A percentile compares a stretch with the other conserved stretches of the same genome.
Evolutionary conservation across 2,329 filamentous ascomycete species (phyloP).

Genomic region (Salinomyces thailandicus): DNA sequence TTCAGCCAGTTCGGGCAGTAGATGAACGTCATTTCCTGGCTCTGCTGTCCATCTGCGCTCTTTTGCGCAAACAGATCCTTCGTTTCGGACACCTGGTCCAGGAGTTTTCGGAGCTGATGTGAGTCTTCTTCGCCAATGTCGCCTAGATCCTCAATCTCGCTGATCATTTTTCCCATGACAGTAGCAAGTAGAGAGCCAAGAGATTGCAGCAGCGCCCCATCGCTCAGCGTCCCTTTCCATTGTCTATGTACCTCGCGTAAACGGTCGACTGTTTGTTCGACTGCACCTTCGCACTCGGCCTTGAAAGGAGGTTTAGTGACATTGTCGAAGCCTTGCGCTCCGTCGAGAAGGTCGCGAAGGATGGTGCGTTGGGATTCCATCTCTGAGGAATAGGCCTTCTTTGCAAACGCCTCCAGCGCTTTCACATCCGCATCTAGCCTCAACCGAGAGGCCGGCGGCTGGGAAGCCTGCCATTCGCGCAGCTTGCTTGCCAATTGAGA

Average conservation of each 20-base stretch:
- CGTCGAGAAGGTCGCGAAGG: constrained; percentile 51
- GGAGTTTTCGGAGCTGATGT: constrained; percentile 47
- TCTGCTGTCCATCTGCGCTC: constrained; percentile 14
- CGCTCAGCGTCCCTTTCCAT: constrained; percentile 49
- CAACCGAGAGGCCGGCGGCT: constrained; percentile 31
- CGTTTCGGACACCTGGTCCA: constrained; percentile 44
- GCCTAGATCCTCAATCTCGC: constrained; percentile 51
- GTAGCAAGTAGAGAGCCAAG: constrained; percentile 49
- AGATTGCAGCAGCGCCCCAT: constrained; percentile 51
- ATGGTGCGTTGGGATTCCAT: constrained; percentile 57
- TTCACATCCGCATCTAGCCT: constrained; percentile 45
- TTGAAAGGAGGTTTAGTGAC: constrained; percentile 51
- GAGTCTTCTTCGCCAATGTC: constrained; percentile 56
- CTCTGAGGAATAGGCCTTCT: constrained; percentile 51
- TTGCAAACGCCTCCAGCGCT: constrained; percentile 48
- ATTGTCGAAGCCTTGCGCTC: constrained; percentile 50
- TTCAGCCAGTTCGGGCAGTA: constrained; percentile 55
- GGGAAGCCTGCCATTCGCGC: constrained; percentile 36
- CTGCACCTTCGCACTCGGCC: constrained; percentile 49
- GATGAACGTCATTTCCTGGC: constrained; percentile 44
- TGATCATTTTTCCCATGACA: constrained; percentile 48
- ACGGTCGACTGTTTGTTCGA: constrained; percentile 47
- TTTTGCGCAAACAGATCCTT: constrained; percentile 46
- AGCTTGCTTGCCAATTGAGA: constrained; percentile 47
- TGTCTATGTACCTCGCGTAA: constrained; percentile 46